Evolutionary conservation across 495 filamentous ascomycete species (phyloP), one percentile per base, ranked within the genome.

Genomic region (Xylaria bambusicola): DNA sequence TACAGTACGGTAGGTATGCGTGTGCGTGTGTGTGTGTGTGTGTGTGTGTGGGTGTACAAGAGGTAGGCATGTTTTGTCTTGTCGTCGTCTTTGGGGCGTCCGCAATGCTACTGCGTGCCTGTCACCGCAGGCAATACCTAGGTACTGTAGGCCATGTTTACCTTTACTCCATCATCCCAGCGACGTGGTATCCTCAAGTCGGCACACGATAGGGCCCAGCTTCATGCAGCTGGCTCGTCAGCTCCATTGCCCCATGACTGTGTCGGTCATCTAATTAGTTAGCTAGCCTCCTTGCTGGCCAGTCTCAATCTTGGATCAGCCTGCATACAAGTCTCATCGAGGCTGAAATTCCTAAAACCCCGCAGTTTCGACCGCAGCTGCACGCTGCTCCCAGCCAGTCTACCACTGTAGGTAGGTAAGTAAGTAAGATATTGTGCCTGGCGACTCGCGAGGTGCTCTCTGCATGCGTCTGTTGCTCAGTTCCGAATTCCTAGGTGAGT

Each of bases 351-450:
- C 24, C 26, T n/a, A 2, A 12, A 31, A n/a, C 52, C 52, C 52
- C 52, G 52, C 52, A 54, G 40, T 54, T 54, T 9, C 38, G 38
- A n/a, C 52, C 24, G 40, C 26, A 54, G 52, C 52, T 31, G 38
- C 36, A 38, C 36, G 36, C 36, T 38, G 12, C 36, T 6, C 31
- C 6, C 31, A 5, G 31, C 31, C 10, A 10, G 13, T 7, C 3
- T 15, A 38, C 36, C 3, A 9, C 36, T 38, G 6, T 38, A 38
- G 6, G 6, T 33, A n/a, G n/a, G n/a, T n/a, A n/a, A n/a, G n/a
- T n/a, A n/a, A n/a, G n/a, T n/a, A n/a, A n/a, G n/a, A n/a, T n/a
- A n/a, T n/a, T n/a, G 31, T 33, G 10, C 31, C 31, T 33, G 31
- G 5, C 31, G 31, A 33, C 31, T 33, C 31, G 6, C n/a, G n/a